phyloP scores from a whole-genome alignment of 768 basidiomycete genomes.

The Mycena belliarum region DNA sequence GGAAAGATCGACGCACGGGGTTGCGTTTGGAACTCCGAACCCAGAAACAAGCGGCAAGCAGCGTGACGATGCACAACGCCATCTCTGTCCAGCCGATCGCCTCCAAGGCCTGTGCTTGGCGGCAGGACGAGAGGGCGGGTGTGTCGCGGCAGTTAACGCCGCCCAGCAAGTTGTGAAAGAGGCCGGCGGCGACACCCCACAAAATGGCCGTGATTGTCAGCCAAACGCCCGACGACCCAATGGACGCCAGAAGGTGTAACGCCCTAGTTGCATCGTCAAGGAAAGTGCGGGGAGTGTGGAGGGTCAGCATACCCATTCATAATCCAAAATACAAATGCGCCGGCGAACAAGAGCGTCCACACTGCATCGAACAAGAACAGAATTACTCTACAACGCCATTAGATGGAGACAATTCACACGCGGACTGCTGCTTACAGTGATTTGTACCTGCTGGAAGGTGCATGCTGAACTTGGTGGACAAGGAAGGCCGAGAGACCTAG shows the following conservation, averaged over 20 bases:
- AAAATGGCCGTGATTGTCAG: constrained; percentile 48
- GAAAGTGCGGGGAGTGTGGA: not conserved
- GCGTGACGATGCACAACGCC: constrained; percentile 44
- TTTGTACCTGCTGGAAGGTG: constrained; percentile 32
- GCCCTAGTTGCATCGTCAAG: constrained; percentile 18
- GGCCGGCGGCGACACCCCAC: constrained; percentile 52
- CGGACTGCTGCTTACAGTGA: constrained; percentile 7
- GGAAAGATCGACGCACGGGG: constrained; percentile 29
- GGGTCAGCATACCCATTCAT: constrained; percentile 37
- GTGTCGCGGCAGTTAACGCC: constrained; percentile 42
- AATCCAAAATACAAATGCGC: constrained; percentile 52
- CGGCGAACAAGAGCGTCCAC: constrained; percentile 54
- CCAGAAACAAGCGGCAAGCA: constrained; percentile 49
- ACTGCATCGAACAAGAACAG: constrained; percentile 43
- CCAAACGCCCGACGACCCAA: constrained; percentile 56
- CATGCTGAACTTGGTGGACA: constrained; percentile 46
- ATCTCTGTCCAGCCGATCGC: constrained; percentile 58
- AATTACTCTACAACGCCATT: constrained; percentile 29
- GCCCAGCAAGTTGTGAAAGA: constrained; percentile 41
- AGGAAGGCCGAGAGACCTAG: constrained; percentile 52
- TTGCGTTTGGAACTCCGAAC: constrained; percentile 39
- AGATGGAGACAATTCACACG: not conserved
- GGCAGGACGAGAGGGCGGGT: constrained; percentile 31
- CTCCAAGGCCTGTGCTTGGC: constrained; percentile 48
- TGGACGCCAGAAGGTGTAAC: constrained; percentile 48